Evolutionary conservation across 176 grass and related monocot genomes (phyloP).

Genomic region (Oryza meridionalis): DNA sequence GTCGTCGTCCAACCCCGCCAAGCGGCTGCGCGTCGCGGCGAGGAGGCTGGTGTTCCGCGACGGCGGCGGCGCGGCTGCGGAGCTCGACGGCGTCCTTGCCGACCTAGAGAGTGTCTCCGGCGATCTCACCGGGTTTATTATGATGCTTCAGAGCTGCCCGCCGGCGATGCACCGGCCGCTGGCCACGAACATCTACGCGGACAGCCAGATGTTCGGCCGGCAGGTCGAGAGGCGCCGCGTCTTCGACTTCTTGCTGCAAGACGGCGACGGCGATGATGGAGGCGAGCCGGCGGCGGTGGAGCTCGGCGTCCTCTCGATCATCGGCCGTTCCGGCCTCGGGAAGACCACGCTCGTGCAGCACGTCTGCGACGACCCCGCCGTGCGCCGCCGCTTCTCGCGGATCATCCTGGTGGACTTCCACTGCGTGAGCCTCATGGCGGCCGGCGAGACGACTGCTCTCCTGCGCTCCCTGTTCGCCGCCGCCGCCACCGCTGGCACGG

Average conservation of each 20-base stretch:
- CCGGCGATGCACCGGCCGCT: constrained; percentile 19
- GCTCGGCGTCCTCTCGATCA: constrained; percentile 5
- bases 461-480: constrained; percentile 21
- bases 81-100: constrained; percentile 3
- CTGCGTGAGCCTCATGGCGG: constrained; percentile 28
- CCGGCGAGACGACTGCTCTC: not conserved
- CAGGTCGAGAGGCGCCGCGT: constrained; percentile 24
- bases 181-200: constrained; percentile 27
- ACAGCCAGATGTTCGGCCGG: constrained; percentile 28
- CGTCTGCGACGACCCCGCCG: constrained; percentile 22
- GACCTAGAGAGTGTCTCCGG: constrained; percentile 14
- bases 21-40: constrained; percentile 33
- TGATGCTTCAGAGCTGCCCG: constrained; percentile 33
- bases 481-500: not conserved
- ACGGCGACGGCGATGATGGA: not conserved
- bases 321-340: constrained; percentile 16
- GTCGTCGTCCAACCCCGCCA: constrained; percentile 22
- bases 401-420: constrained; percentile 34
- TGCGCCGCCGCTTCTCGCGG: constrained; percentile 36
- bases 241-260: constrained; percentile 27
- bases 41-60: not conserved
- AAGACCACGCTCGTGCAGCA: constrained; percentile 45
- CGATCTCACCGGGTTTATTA: constrained; percentile 26
- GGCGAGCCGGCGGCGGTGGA: not conserved
- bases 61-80: not conserved